phyloP scores from a whole-genome alignment of 108 stramenopile genomes.

The Nitzschia sp. region DNA sequence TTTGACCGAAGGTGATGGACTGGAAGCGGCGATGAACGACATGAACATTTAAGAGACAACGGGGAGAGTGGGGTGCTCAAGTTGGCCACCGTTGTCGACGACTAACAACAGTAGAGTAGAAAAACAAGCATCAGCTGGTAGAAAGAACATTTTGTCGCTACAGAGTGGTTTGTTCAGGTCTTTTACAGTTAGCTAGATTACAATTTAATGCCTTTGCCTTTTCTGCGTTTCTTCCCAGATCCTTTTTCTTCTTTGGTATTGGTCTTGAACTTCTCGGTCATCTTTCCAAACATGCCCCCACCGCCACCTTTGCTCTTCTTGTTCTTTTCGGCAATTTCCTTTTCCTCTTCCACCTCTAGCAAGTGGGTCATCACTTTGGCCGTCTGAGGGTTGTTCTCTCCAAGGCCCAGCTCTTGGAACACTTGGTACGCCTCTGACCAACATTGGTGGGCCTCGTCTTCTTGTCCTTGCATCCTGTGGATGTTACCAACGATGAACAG shows the following conservation, averaged over 20 bases:
- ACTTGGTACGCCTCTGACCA: conserved; percentile 61
- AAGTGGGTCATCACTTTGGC: conserved; percentile 42
- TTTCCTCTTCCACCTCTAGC: conserved; percentile 27
- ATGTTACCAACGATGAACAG: conserved; percentile 70
- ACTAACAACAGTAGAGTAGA: too few species aligned
- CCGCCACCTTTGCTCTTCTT: conserved; percentile 3
- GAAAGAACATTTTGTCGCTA: too few species aligned
- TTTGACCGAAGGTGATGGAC: too few species aligned
- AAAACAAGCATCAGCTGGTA: too few species aligned
- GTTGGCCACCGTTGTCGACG: too few species aligned
- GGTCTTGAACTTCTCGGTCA: conserved; percentile 29
- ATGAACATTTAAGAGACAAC: too few species aligned
- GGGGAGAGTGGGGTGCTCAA: too few species aligned
- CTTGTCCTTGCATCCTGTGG: conserved; percentile 54
- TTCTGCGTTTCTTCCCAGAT: conserved; percentile 9
- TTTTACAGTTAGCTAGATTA: not conserved
- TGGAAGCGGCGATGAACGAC: too few species aligned
- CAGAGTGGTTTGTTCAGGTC: too few species aligned
- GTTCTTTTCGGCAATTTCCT: conserved; percentile 28
- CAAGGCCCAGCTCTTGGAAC: conserved; percentile 44
- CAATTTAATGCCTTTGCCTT: conserved; percentile 16
- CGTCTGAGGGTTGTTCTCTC: conserved; percentile 48
- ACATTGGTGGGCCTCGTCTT: conserved; percentile 43
- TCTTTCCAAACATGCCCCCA: conserved; percentile 28
- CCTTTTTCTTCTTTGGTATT: conserved; percentile 9